A percentile compares a stretch with the other conserved stretches of the same genome.
phyloP scores from a whole-genome alignment of 768 basidiomycete genomes.

The Amanita brunnescens region DNA sequence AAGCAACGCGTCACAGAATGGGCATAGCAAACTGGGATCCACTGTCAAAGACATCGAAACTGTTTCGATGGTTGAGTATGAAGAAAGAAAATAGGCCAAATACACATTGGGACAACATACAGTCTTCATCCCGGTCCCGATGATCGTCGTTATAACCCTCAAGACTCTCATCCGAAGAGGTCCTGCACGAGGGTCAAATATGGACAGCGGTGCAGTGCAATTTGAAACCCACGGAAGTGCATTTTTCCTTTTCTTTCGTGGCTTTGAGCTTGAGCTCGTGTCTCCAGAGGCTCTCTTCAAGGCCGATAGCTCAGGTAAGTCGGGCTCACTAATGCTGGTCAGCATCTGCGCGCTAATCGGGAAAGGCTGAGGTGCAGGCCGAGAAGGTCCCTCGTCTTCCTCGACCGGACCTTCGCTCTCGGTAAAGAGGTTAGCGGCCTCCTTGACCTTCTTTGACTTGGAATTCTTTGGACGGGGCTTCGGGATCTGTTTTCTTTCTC shows the following conservation, averaged over 20 bases:
- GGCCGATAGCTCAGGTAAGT: constrained; percentile 9
- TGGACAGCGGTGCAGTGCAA: not conserved
- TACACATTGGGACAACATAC: constrained; percentile 22
- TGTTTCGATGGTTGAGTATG: constrained; percentile 16
- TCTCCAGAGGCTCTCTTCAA: constrained; percentile 5
- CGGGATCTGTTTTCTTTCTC: not conserved
- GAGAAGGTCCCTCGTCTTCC: constrained; percentile 6
- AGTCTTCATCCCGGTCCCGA: constrained; percentile 21
- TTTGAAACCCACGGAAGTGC: not conserved
- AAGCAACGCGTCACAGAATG: constrained; percentile 70
- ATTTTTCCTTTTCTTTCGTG: not conserved
- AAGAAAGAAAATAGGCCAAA: not conserved
- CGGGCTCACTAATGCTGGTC: constrained; percentile 21
- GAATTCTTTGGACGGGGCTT: constrained; percentile 5
- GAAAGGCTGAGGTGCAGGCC: constrained; percentile 17
- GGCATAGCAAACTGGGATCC: constrained; percentile 67
- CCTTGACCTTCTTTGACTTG: constrained; percentile 30
- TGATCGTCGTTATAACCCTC: not conserved
- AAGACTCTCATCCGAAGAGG: not conserved
- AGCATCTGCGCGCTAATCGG: constrained; percentile 40
- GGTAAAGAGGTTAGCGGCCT: not conserved
- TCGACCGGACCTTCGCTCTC: not conserved
- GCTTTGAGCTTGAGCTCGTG: not conserved
- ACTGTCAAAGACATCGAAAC: constrained; percentile 41
- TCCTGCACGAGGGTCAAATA: not conserved